These are phyloP conservation scores for Sugiyamaella castrensis DNA, from an alignment of 1,139 yeast species.

Conservation along the genomic window DNA sequence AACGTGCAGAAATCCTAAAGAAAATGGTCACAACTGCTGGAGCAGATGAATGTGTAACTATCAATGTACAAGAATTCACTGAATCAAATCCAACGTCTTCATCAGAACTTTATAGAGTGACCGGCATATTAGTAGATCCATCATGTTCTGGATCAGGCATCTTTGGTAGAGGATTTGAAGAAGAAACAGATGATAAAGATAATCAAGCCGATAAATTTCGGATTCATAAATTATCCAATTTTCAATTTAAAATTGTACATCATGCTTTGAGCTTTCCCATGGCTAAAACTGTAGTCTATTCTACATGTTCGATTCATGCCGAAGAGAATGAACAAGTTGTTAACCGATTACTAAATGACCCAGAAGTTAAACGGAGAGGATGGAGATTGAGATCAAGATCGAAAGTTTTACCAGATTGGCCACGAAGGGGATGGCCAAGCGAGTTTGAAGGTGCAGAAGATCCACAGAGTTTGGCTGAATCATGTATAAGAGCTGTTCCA, in stretches of 20 bases:
- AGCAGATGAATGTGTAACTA: constrained; percentile 56
- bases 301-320: constrained; percentile 92
- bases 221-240: constrained; percentile 69
- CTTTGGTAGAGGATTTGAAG: constrained; percentile 76
- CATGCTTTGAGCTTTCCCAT: constrained; percentile 83
- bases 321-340: constrained; percentile 94
- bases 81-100: constrained; percentile 47
- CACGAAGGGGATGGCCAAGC: constrained; percentile 69
- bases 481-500: constrained; percentile 83
- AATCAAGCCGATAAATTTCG: constrained; percentile 50
- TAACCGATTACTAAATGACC: constrained; percentile 64
- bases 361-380: constrained; percentile 56
- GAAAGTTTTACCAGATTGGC: constrained; percentile 78
- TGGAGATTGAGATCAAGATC: constrained; percentile 69
- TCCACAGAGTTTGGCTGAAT: constrained; percentile 64
- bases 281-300: constrained; percentile 79
- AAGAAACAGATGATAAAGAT: constrained; percentile 24
- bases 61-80: constrained; percentile 86
- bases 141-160: constrained; percentile 98
- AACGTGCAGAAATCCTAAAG: constrained; percentile 66
- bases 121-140: constrained; percentile 90
- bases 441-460: constrained; percentile 59
- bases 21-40: constrained; percentile 83
- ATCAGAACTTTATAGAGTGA: constrained; percentile 56
- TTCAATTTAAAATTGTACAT: constrained; percentile 80